Evolutionary conservation across 768 basidiomycete genomes (phyloP).

Genomic region (Leccinum rimulosum): DNA sequence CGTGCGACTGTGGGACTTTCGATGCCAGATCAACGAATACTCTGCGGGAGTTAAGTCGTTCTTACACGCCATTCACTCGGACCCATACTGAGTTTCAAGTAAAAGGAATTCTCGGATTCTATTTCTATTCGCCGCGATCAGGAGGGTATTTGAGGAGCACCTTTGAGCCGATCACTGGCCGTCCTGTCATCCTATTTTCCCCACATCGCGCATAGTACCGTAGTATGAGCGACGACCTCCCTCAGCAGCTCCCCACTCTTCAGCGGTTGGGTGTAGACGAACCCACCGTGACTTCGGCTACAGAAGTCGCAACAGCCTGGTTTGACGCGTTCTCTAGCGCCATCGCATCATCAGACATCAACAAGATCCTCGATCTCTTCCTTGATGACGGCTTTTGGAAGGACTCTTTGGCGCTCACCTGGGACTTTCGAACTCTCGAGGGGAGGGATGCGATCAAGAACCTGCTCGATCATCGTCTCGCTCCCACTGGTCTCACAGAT

Average conservation of each 20-base stretch:
- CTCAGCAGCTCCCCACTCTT: conserved; percentile 32
- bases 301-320: conserved; percentile 26
- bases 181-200: background rate
- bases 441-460: conserved; percentile 36
- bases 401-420: conserved; percentile 52
- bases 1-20: background rate
- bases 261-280: conserved; percentile 24
- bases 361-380: conserved; percentile 25
- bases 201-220: background rate
- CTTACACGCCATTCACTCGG: background rate
- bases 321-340: conserved; percentile 24
- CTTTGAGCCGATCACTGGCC: background rate
- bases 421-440: conserved; percentile 52
- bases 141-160: background rate
- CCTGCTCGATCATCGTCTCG: conserved; percentile 41
- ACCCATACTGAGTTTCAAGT: background rate
- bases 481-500: conserved; percentile 17
- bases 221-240: conserved; percentile 22
- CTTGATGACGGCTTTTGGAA: conserved; percentile 44
- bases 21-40: background rate
- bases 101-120: no score
- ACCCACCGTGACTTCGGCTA: conserved; percentile 18
- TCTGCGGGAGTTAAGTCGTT: background rate
- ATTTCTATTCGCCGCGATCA: background rate
- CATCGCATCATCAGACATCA: conserved; percentile 15